A percentile compares a stretch with the other conserved stretches of the same genome.
Evolutionary conservation across 192 early-diverging fungal species (phyloP).

Genomic region (Rhizophagus sp.): DNA sequence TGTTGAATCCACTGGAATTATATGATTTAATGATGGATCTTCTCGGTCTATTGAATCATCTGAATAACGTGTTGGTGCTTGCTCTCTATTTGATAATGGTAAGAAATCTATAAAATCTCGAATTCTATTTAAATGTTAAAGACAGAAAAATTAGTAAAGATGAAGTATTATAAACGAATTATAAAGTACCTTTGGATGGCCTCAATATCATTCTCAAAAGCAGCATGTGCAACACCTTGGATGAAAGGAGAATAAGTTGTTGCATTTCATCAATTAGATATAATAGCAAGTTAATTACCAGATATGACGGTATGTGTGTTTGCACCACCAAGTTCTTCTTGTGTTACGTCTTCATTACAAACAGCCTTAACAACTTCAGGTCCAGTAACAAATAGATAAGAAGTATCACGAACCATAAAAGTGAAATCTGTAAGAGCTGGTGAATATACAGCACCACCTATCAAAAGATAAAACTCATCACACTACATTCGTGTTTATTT

Average conservation of each 20-base stretch:
- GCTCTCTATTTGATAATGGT: slow-evolving; percentile 80
- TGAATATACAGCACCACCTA: slow-evolving; percentile 91
- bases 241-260: background rate
- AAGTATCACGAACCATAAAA: slow-evolving; percentile 96
- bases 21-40: slow-evolving; percentile 78
- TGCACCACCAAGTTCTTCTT: slow-evolving; percentile 94
- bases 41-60: slow-evolving; percentile 66
- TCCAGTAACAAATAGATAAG: slow-evolving; percentile 96
- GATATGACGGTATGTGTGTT: slow-evolving; percentile 86
- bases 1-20: slow-evolving; percentile 88
- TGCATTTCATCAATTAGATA: background rate
- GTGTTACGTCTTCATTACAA: slow-evolving; percentile 91
- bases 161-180: background rate
- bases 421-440: slow-evolving; percentile 97
- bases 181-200: slow-evolving; percentile 65
- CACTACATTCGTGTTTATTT: too few species aligned
- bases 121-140: slow-evolving; percentile 41
- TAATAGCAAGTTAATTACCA: slow-evolving; percentile 41
- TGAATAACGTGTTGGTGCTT: slow-evolving; percentile 61
- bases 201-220: slow-evolving; percentile 94
- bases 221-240: slow-evolving; percentile 76
- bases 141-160: background rate
- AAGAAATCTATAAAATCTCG: slow-evolving; percentile 88
- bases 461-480: background rate
- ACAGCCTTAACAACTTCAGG: slow-evolving; percentile 97